phyloP scores from a whole-genome alignment of 2,329 filamentous ascomycete genomes.

The Botrytis porri region DNA sequence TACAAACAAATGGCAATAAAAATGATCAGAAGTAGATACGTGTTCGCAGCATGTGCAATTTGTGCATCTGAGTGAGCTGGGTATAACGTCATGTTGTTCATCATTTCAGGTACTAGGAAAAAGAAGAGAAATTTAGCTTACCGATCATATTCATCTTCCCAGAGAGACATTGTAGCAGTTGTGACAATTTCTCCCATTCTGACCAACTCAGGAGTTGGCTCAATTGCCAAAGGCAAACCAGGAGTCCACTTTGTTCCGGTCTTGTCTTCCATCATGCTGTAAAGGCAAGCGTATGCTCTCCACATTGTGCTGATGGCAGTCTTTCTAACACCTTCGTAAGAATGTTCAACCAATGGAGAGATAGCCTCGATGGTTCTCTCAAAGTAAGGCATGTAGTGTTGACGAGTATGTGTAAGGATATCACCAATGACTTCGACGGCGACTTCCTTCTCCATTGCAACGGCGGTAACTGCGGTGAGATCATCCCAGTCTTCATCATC shows the following conservation, averaged over 20 bases:
- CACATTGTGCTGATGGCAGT: constrained; percentile 87
- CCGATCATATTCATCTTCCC: constrained; percentile 90
- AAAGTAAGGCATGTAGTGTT: constrained; percentile 77
- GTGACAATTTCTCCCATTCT: constrained; percentile 85
- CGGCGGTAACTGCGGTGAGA: constrained; percentile 77
- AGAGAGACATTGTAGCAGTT: constrained; percentile 77
- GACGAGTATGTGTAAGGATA: constrained; percentile 81
- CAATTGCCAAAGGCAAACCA: constrained; percentile 77
- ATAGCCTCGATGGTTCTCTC: constrained; percentile 83
- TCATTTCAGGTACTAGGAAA: constrained; percentile 54
- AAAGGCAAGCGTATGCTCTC: constrained; percentile 89
- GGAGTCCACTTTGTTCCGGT: constrained; percentile 81
- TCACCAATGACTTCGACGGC: constrained; percentile 93
- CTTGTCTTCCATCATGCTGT: constrained; percentile 78
- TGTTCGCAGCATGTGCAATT: constrained; percentile 85
- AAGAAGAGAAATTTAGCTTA: constrained; percentile 53
- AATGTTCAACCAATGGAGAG: constrained; percentile 78
- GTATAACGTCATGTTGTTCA: constrained; percentile 89
- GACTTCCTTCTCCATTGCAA: constrained; percentile 96
- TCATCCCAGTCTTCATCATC: constrained; percentile 84
- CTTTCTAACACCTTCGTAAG: constrained; percentile 91
- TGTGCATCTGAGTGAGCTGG: constrained; percentile 99
- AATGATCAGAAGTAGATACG: constrained; percentile 51
- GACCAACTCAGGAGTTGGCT: constrained; percentile 74
- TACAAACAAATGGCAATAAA: constrained; percentile 22